Conservation (phyloP, 2,329 filamentous ascomycete genomes). For the Lasiodiplodia gonubiensis region DNA sequence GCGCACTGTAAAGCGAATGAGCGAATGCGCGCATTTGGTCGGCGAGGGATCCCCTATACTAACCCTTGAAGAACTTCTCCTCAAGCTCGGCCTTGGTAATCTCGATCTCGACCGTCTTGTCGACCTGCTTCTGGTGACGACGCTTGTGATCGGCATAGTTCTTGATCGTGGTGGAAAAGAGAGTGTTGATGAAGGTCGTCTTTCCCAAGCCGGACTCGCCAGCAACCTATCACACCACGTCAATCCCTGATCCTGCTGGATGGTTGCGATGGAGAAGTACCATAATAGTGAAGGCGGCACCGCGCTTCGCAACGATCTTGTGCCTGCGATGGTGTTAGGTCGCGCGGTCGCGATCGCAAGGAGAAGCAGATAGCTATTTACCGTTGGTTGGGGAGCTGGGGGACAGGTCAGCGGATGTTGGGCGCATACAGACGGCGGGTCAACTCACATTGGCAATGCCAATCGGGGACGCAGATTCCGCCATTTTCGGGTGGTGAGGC, state of each 20-base stretch:
- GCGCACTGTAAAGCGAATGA: slow-evolving; percentile 68
- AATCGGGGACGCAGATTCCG: slow-evolving; percentile 70
- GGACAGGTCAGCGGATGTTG: slow-evolving; percentile 42
- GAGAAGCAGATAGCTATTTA: slow-evolving; percentile 44
- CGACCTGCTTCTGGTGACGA: slow-evolving; percentile 98
- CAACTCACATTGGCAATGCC: slow-evolving; percentile 74
- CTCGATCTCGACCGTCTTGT: slow-evolving; percentile 99
- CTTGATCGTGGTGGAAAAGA: slow-evolving; percentile 99
- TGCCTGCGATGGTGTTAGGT: slow-evolving; percentile 57
- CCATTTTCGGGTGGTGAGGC: slow-evolving; percentile 53
- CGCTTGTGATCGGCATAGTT: slow-evolving; percentile 99
- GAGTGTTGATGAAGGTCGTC: slow-evolving; percentile 99
- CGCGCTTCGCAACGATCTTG: slow-evolving; percentile 80
- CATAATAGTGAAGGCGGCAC: slow-evolving; percentile 99
- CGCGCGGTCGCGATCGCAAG: slow-evolving; percentile 13
- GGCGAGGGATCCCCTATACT: slow-evolving; percentile 27
- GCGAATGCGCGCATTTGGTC: slow-evolving; percentile 8
- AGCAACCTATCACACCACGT: slow-evolving; percentile 72
- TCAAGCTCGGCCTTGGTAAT: slow-evolving; percentile 99
- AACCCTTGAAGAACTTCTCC: slow-evolving; percentile 99
- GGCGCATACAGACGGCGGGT: background rate
- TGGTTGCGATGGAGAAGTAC: slow-evolving; percentile 56
- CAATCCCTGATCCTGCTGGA: background rate
- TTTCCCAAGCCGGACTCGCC: slow-evolving; percentile 98
- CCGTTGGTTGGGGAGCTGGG: slow-evolving; percentile 72